phyloP scores from a whole-genome alignment of 805 yeast genomes.

The Yarrowia sp. region DNA sequence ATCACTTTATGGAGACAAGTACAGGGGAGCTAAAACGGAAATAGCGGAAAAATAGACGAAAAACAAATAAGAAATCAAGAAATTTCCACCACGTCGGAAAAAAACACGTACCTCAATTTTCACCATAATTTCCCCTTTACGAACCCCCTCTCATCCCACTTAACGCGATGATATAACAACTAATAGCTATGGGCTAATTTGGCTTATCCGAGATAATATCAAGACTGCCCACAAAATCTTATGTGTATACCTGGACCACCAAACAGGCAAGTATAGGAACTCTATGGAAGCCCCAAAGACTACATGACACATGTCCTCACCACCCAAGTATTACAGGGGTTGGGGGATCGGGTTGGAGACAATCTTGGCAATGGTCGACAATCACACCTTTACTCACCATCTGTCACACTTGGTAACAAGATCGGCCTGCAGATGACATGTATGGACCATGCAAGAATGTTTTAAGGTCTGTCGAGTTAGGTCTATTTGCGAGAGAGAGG shows the following conservation, averaged over 20 bases:
- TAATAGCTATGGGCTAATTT: constrained; percentile 32
- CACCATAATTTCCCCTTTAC: too few relatives aligned
- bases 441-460: constrained; percentile 2
- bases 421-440: constrained; percentile 1
- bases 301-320: constrained; percentile 2
- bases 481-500: too few relatives aligned
- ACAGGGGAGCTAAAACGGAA: too few relatives aligned
- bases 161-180: constrained; percentile 26
- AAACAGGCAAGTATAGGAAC: constrained; percentile 19
- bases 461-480: not conserved
- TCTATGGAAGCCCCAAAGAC: not conserved
- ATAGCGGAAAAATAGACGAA: too few relatives aligned
- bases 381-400: too few relatives aligned
- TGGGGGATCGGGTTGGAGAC: too few relatives aligned
- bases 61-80: too few relatives aligned
- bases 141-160: too few relatives aligned
- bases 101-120: too few relatives aligned
- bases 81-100: too few relatives aligned
- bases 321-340: too few relatives aligned
- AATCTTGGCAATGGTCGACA: too few relatives aligned
- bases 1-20: not conserved
- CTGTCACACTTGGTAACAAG: not conserved
- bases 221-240: constrained; percentile 3
- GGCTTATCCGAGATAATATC: constrained; percentile 37
- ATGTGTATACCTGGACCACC: not conserved